Evolutionary conservation across 495 filamentous ascomycete species (phyloP).

Genomic region (Neurospora sp.): DNA sequence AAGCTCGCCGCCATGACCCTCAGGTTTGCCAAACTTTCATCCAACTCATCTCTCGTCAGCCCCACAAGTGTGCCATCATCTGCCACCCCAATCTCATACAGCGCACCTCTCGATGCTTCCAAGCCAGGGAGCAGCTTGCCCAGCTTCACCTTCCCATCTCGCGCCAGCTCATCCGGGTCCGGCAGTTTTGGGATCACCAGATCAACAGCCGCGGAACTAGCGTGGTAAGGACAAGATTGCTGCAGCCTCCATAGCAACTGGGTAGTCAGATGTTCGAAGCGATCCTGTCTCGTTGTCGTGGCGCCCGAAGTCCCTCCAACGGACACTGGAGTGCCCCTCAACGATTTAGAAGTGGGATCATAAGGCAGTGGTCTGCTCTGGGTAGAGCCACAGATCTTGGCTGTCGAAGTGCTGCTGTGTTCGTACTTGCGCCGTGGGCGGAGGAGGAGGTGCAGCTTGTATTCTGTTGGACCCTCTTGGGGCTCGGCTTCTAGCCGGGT

Average conservation of each 20-base stretch:
- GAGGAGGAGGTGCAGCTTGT: constrained; percentile 89
- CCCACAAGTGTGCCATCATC: constrained; percentile 91
- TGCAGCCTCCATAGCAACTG: constrained; percentile 92
- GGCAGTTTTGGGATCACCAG: constrained; percentile 66
- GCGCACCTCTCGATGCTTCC: constrained; percentile 82
- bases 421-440: constrained; percentile 66
- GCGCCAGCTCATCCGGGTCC: constrained; percentile 35
- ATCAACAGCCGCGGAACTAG: constrained; percentile 51
- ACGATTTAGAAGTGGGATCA: constrained; percentile 37
- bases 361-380: constrained; percentile 50
- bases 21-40: constrained; percentile 77
- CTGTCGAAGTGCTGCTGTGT: constrained; percentile 37
- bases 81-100: constrained; percentile 94
- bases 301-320: constrained; percentile 27
- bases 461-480: constrained; percentile 88
- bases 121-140: constrained; percentile 65
- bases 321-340: constrained; percentile 6
- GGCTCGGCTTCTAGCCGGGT: constrained; percentile 81
- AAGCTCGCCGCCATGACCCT: constrained; percentile 84
- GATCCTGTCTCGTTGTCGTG: constrained; percentile 61
- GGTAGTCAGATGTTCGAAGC: constrained; percentile 84
- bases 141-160: constrained; percentile 38
- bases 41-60: constrained; percentile 79
- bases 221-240: constrained; percentile 87
- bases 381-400: constrained; percentile 39